Conservation (phyloP, 1,284 basidiomycete genomes). For the Cronartium quercuum region DNA sequence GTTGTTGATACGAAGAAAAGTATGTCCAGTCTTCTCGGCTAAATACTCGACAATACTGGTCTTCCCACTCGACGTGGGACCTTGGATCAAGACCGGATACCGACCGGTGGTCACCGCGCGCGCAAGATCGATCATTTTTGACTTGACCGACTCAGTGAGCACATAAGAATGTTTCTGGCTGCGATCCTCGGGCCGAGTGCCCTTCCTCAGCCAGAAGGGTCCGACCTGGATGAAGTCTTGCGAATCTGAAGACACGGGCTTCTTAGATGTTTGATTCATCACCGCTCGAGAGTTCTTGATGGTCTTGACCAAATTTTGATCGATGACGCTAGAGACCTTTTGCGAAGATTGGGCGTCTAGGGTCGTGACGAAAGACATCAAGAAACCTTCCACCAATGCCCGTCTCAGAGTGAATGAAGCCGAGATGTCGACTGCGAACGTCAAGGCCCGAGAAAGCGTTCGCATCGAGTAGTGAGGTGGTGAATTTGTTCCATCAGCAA, state of each 20-base stretch:
- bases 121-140: conserved; percentile 84
- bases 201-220: conserved; percentile 80
- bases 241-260: conserved; percentile 54
- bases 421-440: conserved; percentile 79
- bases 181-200: conserved; percentile 59
- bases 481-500: conserved; percentile 90
- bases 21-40: conserved; percentile 84
- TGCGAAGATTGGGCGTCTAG: conserved; percentile 70
- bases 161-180: conserved; percentile 68
- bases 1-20: conserved; percentile 97
- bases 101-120: conserved; percentile 80
- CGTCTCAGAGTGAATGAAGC: conserved; percentile 66
- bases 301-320: conserved; percentile 71
- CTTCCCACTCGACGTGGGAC: conserved; percentile 95
- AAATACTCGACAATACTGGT: conserved; percentile 96
- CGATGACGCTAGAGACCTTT: conserved; percentile 64
- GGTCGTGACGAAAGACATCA: conserved; percentile 97
- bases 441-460: conserved; percentile 83
- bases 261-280: conserved; percentile 61
- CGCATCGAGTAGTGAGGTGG: conserved; percentile 98
- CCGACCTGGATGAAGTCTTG: conserved; percentile 74
- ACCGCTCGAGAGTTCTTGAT: conserved; percentile 75
- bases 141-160: conserved; percentile 92
- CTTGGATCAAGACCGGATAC: conserved; percentile 95
- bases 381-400: conserved; percentile 87